phyloP scores from a whole-genome alignment of 495 filamentous ascomycete genomes.

The Penicillium bialowiezense region DNA sequence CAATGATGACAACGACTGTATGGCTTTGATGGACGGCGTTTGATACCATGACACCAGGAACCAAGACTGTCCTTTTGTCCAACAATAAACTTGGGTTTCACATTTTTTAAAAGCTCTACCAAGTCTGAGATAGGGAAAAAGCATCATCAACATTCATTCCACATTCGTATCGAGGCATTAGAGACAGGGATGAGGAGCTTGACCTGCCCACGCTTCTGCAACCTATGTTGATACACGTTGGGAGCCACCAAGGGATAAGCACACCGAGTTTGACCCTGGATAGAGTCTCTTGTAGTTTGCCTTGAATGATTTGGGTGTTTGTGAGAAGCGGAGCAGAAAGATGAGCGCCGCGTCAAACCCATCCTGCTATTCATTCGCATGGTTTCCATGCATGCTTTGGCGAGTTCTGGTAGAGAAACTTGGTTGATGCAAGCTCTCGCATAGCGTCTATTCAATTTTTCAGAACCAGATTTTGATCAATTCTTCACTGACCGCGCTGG shows the following conservation, averaged over 20 bases:
- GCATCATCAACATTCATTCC: background rate
- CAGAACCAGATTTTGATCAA: constrained; percentile 77
- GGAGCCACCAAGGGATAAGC: background rate
- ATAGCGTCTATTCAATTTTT: constrained; percentile 12
- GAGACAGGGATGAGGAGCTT: background rate
- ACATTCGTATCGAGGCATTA: background rate
- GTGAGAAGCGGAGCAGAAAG: background rate
- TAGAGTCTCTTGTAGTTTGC: background rate
- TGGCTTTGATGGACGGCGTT: constrained; percentile 2
- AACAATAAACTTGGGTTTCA: background rate
- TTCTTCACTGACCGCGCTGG: constrained; percentile 74
- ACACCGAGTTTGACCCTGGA: background rate
- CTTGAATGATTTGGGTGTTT: background rate
- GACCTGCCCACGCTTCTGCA: background rate
- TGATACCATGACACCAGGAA: background rate
- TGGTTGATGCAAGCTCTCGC: background rate
- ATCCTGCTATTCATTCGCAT: background rate
- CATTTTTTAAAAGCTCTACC: background rate
- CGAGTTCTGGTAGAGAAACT: no score
- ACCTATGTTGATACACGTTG: background rate
- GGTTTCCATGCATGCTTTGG: background rate
- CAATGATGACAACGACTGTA: constrained; percentile 14
- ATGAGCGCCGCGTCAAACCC: background rate
- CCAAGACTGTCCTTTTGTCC: no score
- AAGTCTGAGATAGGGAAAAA: background rate